Conservation (phyloP, 2,329 filamentous ascomycete genomes). For the Stagonosporopsis rhizophila region DNA sequence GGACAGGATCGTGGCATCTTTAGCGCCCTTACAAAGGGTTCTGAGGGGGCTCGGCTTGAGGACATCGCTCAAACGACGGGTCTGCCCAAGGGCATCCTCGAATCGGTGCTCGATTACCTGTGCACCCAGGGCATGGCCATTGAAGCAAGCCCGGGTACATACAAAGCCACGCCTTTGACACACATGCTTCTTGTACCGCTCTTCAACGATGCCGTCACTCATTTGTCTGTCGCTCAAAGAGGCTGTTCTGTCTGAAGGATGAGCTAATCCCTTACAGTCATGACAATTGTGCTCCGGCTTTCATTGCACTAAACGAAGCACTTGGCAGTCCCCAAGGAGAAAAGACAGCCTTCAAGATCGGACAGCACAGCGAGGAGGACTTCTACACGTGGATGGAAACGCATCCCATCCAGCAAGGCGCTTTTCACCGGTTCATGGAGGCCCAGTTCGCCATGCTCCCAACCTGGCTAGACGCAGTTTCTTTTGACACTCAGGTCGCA, state of each 20-base stretch:
- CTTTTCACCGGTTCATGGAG: conserved; percentile 9
- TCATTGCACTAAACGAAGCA: conserved; percentile 1
- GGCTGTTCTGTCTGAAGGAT: no score
- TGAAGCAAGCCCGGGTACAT: background rate
- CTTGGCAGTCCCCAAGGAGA: background rate
- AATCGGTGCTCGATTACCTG: conserved; percentile 7
- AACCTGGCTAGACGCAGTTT: conserved; percentile 4
- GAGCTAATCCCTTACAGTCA: background rate
- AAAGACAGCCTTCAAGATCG: conserved; percentile 5
- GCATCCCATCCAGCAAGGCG: conserved; percentile 12
- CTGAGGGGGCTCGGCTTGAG: background rate
- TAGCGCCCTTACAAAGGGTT: background rate
- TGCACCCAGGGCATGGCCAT: conserved; percentile 4
- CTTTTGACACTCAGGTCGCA: conserved; percentile 7
- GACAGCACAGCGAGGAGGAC: conserved; percentile 5
- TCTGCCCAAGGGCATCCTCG: background rate
- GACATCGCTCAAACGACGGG: background rate
- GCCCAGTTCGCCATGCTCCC: conserved; percentile 3
- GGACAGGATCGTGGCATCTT: conserved; percentile 10
- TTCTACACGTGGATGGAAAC: conserved; percentile 14
- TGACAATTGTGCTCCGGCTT: conserved; percentile 9
- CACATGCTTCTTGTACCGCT: conserved; percentile 11
- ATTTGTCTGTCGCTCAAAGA: background rate
- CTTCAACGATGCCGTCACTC: conserved; percentile 13
- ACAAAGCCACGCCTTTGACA: conserved; percentile 8